Evolutionary conservation across 495 filamentous ascomycete genomes (phyloP), one percentile per base, ranked within the genome.

Genomic region (Ramalina intermedia): DNA sequence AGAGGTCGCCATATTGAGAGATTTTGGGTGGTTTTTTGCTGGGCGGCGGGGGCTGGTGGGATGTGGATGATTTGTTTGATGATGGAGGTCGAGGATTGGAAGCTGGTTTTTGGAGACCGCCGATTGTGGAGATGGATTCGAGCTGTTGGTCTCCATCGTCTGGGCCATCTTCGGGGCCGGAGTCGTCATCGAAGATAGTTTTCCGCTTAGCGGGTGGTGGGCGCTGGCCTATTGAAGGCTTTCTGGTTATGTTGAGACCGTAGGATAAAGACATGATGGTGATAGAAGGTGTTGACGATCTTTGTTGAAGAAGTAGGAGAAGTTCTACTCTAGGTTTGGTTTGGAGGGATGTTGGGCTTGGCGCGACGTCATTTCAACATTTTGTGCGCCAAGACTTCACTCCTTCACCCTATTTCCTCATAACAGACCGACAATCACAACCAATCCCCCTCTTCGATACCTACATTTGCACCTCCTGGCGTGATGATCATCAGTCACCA

Each of bases 211-310:
- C 55, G 65, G 74, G 56, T 68, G 67, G 50, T 55, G 64, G 50
- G n/a, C 56, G 41, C 26, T 46, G 43, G 35, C 51, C 54, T 51
- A 51, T 35, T 3, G 47, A 48, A 27, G 54, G 50, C 21, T 73
- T 73, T 51, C 73, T 81, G 2, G 70, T 60, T 20, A 80, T 56
- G 51, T 76, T 82, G 6, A 84, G 63, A 7, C 80, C 80, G 48
- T 70, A 70, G n/a, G 74, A 73, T 45, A 70, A 65, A n/a, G 62
- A 61, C 23, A 70, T 66, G 60, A 66, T 69, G 16, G 36, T 61
- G 6, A 1, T 24, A 24, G 45, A 39, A 26, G 7, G 29, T 36
- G 14, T 33, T 46, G 11, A 41, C 27, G 24, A 45, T 18, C 9
- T 6, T 21, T 13, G 9, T 16, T 1, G 26, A 13, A 12, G 16